Percentiles rank a stretch among this genome's conserved stretches.
Conservation (phyloP, 2,329 filamentous ascomycete species). For the Amylocarpus encephaloides region DNA sequence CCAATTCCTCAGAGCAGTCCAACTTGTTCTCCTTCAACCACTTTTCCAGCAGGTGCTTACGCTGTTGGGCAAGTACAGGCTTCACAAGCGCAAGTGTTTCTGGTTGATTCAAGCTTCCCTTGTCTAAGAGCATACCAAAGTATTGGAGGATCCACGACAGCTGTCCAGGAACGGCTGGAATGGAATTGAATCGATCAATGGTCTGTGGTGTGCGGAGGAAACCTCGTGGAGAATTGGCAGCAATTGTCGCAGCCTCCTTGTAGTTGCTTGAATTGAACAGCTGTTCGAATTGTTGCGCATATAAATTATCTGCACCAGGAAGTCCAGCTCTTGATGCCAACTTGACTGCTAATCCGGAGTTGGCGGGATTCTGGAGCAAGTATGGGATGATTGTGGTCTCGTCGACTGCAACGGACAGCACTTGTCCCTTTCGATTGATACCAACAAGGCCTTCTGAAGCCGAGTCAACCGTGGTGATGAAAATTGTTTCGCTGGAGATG, state of each 20-base stretch:
- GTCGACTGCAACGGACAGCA: constrained; percentile 88
- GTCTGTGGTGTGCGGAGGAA: constrained; percentile 93
- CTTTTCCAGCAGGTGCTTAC: constrained; percentile 94
- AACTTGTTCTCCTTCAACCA: constrained; percentile 97
- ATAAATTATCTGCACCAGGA: constrained; percentile 88
- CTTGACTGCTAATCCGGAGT: constrained; percentile 89
- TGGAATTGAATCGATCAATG: constrained; percentile 89
- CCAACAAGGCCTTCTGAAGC: constrained; percentile 84
- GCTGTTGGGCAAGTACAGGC: constrained; percentile 85
- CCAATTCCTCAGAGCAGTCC: constrained; percentile 91
- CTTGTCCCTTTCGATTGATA: constrained; percentile 96
- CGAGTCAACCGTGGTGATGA: constrained; percentile 80
- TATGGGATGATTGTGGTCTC: constrained; percentile 90
- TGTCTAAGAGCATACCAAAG: constrained; percentile 94
- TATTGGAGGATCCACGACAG: constrained; percentile 95
- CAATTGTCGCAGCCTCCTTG: constrained; percentile 86
- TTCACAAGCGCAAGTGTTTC: constrained; percentile 91
- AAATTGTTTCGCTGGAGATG: constrained; percentile 98
- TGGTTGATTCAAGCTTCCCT: constrained; percentile 85
- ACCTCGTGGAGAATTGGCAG: constrained; percentile 90
- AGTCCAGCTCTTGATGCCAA: constrained; percentile 90
- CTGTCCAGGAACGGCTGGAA: constrained; percentile 73
- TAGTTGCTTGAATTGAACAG: constrained; percentile 76
- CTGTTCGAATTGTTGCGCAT: constrained; percentile 87
- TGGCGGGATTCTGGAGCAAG: constrained; percentile 91